phyloP scores from a whole-genome alignment of 1,139 yeast genomes.

The Blastobotrys elegans region DNA sequence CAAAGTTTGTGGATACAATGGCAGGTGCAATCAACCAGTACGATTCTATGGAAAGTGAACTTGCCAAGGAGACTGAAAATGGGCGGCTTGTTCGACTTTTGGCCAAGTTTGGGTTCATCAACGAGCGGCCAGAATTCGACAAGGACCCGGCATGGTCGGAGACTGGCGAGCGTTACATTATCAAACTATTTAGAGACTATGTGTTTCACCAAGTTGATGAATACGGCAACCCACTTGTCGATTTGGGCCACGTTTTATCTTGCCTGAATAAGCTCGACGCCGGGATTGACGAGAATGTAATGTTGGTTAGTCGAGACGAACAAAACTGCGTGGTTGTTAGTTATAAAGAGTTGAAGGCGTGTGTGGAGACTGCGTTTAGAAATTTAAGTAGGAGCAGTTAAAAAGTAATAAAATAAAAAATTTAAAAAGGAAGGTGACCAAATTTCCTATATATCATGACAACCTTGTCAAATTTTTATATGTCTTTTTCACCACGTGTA shows the following conservation, averaged over 20 bases:
- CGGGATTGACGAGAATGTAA: constrained; percentile 77
- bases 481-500: too few relatives aligned
- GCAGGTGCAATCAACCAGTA: constrained; percentile 53
- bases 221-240: constrained; percentile 69
- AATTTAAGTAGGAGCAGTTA: constrained; percentile 34
- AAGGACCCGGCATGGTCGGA: constrained; percentile 63
- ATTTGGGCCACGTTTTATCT: constrained; percentile 73
- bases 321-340: constrained; percentile 27
- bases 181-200: constrained; percentile 75
- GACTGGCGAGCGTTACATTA: constrained; percentile 69
- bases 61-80: constrained; percentile 77
- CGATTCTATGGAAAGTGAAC: constrained; percentile 63
- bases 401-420: too few relatives aligned
- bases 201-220: constrained; percentile 83
- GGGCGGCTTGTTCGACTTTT: constrained; percentile 79
- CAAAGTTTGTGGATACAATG: constrained; percentile 23
- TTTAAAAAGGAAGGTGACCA: too few relatives aligned
- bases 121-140: constrained; percentile 67
- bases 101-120: constrained; percentile 72
- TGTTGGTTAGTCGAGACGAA: constrained; percentile 79
- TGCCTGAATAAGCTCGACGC: constrained; percentile 87
- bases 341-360: constrained; percentile 51
- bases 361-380: constrained; percentile 69
- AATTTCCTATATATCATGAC: too few relatives aligned
- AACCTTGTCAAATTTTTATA: too few relatives aligned